These are phyloP conservation scores for Nitzschia putrida DNA, from an alignment of 108 stramenopile species.

Conservation along the genomic window DNA sequence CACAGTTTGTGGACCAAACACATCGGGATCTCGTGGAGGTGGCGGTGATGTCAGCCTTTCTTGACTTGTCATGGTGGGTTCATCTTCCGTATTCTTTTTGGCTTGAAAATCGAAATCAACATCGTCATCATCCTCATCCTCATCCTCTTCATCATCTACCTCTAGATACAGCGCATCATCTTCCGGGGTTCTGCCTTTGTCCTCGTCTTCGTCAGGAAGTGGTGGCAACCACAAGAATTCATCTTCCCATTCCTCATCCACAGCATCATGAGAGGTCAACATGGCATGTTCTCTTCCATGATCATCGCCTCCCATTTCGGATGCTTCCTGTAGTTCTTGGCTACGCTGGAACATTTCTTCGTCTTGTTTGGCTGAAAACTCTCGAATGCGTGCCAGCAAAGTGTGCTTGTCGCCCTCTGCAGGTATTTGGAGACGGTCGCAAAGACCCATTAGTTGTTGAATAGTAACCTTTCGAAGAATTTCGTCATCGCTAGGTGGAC, in stretches of 20 bases:
- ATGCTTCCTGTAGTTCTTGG: slow-evolving; percentile 43
- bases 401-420: slow-evolving; percentile 61
- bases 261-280: slow-evolving; percentile 38
- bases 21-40: slow-evolving; percentile 58
- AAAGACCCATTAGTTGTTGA: slow-evolving; percentile 61
- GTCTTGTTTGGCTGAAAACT: slow-evolving; percentile 53
- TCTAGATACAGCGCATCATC: background rate
- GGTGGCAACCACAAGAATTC: slow-evolving; percentile 40
- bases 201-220: background rate
- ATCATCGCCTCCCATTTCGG: slow-evolving; percentile 59
- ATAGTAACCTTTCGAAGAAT: slow-evolving; percentile 55
- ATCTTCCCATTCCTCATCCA: slow-evolving; percentile 46
- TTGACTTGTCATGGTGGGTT: slow-evolving; percentile 8
- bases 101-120: background rate
- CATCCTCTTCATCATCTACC: background rate
- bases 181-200: background rate
- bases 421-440: slow-evolving; percentile 55
- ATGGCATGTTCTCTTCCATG: slow-evolving; percentile 7
- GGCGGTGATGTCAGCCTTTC: slow-evolving; percentile 65
- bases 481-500: slow-evolving; percentile 28
- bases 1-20: slow-evolving; percentile 79
- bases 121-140: slow-evolving; percentile 12
- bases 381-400: slow-evolving; percentile 62
- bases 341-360: slow-evolving; percentile 51
- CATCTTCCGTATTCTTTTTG: slow-evolving; percentile 14